phyloP scores from a whole-genome alignment of 1,284 basidiomycete genomes.

The Ganoderma multipileum region DNA sequence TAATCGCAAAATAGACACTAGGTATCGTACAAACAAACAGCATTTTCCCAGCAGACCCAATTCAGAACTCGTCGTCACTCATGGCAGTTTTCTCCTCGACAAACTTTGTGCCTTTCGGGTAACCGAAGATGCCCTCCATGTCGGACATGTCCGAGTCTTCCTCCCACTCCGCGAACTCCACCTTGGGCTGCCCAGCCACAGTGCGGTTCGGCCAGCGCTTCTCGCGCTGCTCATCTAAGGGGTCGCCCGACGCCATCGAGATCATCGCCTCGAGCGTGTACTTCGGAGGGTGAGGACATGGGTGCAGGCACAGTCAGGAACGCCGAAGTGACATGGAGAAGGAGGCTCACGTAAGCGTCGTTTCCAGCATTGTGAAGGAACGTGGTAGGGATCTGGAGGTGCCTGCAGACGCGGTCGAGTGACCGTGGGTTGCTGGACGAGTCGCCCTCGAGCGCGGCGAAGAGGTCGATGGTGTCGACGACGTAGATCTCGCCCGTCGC shows the following conservation, averaged over 20 bases:
- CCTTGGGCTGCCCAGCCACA: constrained; percentile 52
- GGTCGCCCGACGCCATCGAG: constrained; percentile 73
- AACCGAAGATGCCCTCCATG: constrained; percentile 41
- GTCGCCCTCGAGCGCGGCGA: constrained; percentile 72
- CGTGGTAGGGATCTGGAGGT: constrained; percentile 61
- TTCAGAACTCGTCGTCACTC: constrained; percentile 10
- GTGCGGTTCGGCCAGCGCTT: constrained; percentile 76
- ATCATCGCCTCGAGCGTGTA: constrained; percentile 70
- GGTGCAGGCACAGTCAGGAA: background rate
- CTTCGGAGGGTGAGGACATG: constrained; percentile 46
- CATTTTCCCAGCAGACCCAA: too few relatives aligned
- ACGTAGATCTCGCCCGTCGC: constrained; percentile 64
- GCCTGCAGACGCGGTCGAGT: constrained; percentile 65
- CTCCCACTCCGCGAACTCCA: constrained; percentile 63
- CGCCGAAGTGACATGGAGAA: background rate
- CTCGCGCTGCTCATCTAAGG: constrained; percentile 74
- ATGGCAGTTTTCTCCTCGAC: constrained; percentile 8
- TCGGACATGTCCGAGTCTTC: constrained; percentile 62
- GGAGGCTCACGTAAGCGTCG: constrained; percentile 72
- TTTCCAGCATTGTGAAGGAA: constrained; percentile 86
- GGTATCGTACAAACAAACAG: background rate
- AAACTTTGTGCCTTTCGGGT: constrained; percentile 6
- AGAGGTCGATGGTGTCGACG: constrained; percentile 77
- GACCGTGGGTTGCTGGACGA: constrained; percentile 54
- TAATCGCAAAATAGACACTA: background rate